Base-by-base conservation (phyloP, 2,329 filamentous ascomycete species). In the Achaetomium macrosporum region DNA sequence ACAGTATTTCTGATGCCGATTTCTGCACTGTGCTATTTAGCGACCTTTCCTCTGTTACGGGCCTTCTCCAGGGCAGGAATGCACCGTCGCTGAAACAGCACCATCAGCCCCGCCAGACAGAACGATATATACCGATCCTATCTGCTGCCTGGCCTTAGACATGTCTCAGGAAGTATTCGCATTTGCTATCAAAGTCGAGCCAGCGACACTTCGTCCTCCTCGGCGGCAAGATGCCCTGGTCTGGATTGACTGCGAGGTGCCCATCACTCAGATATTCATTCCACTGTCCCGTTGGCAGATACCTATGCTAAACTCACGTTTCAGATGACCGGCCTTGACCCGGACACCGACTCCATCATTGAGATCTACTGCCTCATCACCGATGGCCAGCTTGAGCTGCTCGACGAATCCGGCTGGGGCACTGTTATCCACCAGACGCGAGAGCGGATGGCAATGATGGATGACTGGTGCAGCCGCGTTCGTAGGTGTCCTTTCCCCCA, bases 281-380 rank as follows among this genome's bases (percentile, higher is more conserved):
- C 15, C 20, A 60, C 66, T 47, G 9, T 20, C 29, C 39, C 12
- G 11, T n/a, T 6, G n/a, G 10, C 4, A 29, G 11, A 15, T 35
- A 31, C 30, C 17, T 13, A 10, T 41, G 2, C 47, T 46, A 12
- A 43, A 9, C 5, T 15, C 11, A 6, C 9, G 2, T n/a, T 19
- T 11, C 12, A 95, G 90, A 99, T 99, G 93, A 97, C 90, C 31
- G 90, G 90, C 19, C 79, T 95, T 8, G 78, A 96, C 68, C 77
- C 84, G 1, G 81, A 87, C 54, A 82, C 75, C 31, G 92, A 97
- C 66, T 84, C 85, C 51, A 93, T 97, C 64, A 83, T 97, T 65
- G 90, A 95, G 64, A 87, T 97, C 53, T 92, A 87, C 69, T 96
- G 91, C 73, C 86, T 95, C 70, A 81, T 99, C 66, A 99, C 93